Percentiles rank a stretch among this genome's conserved stretches.
Conservation (phyloP, 129 eudicot genomes). For the Kitagawia praeruptora region DNA sequence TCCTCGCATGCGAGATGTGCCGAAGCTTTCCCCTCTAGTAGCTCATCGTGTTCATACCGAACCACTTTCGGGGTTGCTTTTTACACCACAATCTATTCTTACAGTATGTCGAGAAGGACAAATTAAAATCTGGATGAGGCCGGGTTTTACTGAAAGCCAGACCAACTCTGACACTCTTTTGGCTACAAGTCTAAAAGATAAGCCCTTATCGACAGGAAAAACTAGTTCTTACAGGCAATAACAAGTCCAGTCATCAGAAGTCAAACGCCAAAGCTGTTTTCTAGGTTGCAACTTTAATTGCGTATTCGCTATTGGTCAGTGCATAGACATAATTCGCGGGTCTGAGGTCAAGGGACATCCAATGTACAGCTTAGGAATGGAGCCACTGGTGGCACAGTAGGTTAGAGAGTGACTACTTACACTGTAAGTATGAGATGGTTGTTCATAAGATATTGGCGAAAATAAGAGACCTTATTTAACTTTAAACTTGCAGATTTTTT, state of each 20-base stretch:
- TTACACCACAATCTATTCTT: slow-evolving; percentile 66
- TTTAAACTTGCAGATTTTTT: slow-evolving; percentile 7
- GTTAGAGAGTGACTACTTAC: slow-evolving; percentile 26
- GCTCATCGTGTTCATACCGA: slow-evolving; percentile 82
- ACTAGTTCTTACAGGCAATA: slow-evolving; percentile 40
- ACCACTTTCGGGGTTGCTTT: slow-evolving; percentile 74
- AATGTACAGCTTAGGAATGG: slow-evolving; percentile 32
- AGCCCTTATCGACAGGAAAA: slow-evolving; percentile 33
- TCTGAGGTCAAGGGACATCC: slow-evolving; percentile 28
- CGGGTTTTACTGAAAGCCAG: slow-evolving; percentile 49
- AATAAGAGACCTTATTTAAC: slow-evolving; percentile 22
- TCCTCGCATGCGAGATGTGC: slow-evolving; percentile 84
- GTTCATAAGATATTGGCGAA: slow-evolving; percentile 29
- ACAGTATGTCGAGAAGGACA: slow-evolving; percentile 84
- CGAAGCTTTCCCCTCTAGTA: slow-evolving; percentile 84
- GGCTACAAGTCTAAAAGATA: slow-evolving; percentile 46
- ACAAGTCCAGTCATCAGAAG: slow-evolving; percentile 8
- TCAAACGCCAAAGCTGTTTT: slow-evolving; percentile 15
- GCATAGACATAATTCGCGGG: slow-evolving; percentile 18
- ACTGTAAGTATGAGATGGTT: slow-evolving; percentile 27
- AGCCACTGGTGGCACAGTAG: slow-evolving; percentile 22
- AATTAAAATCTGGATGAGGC: slow-evolving; percentile 82
- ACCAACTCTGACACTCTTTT: slow-evolving; percentile 40
- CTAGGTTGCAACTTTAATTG: slow-evolving; percentile 12
- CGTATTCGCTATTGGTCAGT: slow-evolving; percentile 10